A percentile compares a stretch with the other conserved stretches of the same genome.
Conservation (phyloP, 2,329 filamentous ascomycete genomes). For the Ophiostoma tasmaniense region DNA sequence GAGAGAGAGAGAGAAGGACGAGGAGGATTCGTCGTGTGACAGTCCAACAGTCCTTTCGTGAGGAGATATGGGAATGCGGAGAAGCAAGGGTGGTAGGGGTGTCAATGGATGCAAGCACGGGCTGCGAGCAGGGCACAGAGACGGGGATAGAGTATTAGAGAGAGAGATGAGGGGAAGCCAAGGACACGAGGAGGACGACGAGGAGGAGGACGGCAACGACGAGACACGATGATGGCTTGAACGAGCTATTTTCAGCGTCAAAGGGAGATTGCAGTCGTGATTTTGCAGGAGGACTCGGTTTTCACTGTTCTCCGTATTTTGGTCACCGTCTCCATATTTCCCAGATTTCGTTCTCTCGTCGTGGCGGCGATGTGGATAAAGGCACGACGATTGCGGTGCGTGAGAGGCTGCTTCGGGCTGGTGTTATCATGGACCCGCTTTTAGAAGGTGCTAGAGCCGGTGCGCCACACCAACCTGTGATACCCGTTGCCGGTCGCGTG, state of each 20-base stretch:
- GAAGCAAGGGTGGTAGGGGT: background rate
- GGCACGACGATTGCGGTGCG: background rate
- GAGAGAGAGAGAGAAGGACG: too few relatives aligned
- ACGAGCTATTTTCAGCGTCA: background rate
- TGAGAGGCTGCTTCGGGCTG: background rate
- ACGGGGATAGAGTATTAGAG: background rate
- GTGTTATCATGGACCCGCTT: background rate
- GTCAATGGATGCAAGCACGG: background rate
- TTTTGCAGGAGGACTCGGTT: background rate
- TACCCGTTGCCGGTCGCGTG: background rate
- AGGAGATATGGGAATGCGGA: background rate
- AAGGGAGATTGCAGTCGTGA: background rate
- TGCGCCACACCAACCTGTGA: background rate
- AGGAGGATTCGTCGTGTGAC: background rate
- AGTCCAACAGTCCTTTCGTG: background rate
- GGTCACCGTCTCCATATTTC: background rate
- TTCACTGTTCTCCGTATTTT: slow-evolving; percentile 9
- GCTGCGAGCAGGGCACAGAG: background rate
- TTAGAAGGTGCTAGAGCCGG: background rate
- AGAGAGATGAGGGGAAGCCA: background rate
- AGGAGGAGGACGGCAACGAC: background rate
- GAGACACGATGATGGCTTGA: background rate
- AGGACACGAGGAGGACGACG: background rate
- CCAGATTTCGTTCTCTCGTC: background rate
- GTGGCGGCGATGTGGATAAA: slow-evolving; percentile 5